A percentile compares a stretch with the other conserved stretches of the same genome.
Evolutionary conservation across 345 rosid genomes (phyloP).

Genomic region (Salix suchowensis): DNA sequence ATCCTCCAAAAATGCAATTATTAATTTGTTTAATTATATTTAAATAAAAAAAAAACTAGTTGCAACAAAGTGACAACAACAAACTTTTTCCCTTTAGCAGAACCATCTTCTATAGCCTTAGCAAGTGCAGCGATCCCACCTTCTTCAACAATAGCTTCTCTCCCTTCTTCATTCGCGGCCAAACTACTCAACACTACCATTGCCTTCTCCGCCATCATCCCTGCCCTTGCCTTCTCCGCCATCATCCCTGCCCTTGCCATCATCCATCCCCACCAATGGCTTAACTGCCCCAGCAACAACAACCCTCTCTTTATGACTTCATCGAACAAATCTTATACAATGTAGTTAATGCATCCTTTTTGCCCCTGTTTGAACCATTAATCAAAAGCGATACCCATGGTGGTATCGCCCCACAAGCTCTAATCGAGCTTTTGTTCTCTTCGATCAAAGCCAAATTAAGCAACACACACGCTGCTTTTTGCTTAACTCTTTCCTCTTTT

Average conservation of each 20-base stretch:
- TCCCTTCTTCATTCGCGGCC: conserved; percentile 67
- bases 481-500: conserved; percentile 43
- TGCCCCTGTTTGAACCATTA: conserved; percentile 73
- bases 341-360: conserved; percentile 84
- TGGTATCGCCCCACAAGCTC: conserved; percentile 88
- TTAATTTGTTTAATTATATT: too few species aligned
- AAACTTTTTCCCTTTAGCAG: conserved; percentile 78
- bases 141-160: conserved; percentile 74
- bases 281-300: conserved; percentile 82
- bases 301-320: conserved; percentile 82
- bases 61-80: conserved; percentile 77
- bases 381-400: conserved; percentile 74
- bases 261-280: conserved; percentile 68
- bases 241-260: conserved; percentile 82
- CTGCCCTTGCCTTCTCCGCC: conserved; percentile 69
- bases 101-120: conserved; percentile 87
- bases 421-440: conserved; percentile 78
- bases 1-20: too few species aligned
- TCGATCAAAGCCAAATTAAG: conserved; percentile 75
- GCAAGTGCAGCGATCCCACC: conserved; percentile 85
- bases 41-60: conserved; percentile 8
- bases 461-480: conserved; percentile 85
- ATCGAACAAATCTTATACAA: conserved; percentile 83
- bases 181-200: conserved; percentile 85
- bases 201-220: conserved; percentile 97